Evolutionary conservation across 257 asterid genomes (phyloP), one percentile per base, ranked within the genome.

Genomic region (Gynochthodes officinalis): DNA sequence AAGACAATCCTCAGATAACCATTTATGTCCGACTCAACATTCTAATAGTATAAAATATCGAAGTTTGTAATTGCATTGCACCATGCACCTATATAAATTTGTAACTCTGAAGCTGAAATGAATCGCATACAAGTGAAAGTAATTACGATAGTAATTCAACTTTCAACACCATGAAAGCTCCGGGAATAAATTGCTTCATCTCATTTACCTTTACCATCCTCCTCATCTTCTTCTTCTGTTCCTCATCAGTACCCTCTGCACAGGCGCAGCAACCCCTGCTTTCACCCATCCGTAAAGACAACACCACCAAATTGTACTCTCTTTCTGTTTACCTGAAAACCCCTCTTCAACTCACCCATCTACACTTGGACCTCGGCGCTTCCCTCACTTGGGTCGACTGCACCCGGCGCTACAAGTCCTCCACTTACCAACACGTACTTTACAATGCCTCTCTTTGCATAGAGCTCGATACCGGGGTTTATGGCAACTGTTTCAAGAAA

Each of bases 341-440:
- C 21, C 78, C 78, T 1, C 35, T 74, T 23, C 73, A 65, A 30
- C 67, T 0, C 67, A 65, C 60, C 0, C 25, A 54, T 2, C 54
- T 74, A 30, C 60, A 25, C 65, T 50, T 74, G 11, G 78, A 74
- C 15, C 59, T 74, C 14, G 73, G 77, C 1, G 77, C 46, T 14
- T 23, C 77, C 28, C 39, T 73, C 35, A 37, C 35, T 25, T 74
- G 77, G 73, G 66, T 54, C 16, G 67, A 54, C 27, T 42, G 78
- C 57, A 64, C 39, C 14, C 46, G 71, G 0, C 54, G 40, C 35
- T 74, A 35, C 39, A 66, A 64, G 5, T 74, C 78, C 55, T 74
- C 78, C 32, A 35, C 77, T 19, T 74, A 48, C 59, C 54, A 43
- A 30, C 73, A 66, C 64, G 16, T 64, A 19, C 49, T 74, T 23